These are phyloP conservation scores for Trichoderma afroharzianum DNA, from an alignment of 2,329 filamentous ascomycete genomes.

Conservation along the genomic window DNA sequence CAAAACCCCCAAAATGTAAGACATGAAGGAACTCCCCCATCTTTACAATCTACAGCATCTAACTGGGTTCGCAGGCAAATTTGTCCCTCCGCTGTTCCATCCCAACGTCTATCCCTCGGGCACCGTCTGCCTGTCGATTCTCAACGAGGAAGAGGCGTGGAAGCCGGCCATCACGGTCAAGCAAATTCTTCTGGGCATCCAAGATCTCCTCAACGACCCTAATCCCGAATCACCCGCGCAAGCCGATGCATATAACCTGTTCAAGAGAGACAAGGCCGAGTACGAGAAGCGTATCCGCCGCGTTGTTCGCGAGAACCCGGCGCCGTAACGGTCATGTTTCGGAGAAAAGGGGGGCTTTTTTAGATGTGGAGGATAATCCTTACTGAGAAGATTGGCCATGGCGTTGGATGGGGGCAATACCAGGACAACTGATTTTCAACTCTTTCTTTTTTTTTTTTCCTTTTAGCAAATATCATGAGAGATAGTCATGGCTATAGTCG, in stretches of 20 bases:
- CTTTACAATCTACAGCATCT: not conserved
- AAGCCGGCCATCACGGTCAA: conserved; percentile 98
- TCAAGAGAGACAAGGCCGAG: conserved; percentile 80
- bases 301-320: conserved; percentile 85
- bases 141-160: conserved; percentile 99
- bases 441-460: not conserved
- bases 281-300: conserved; percentile 87
- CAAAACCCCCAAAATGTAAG: conserved; percentile 97
- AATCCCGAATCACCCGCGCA: conserved; percentile 97
- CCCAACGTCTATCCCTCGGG: conserved; percentile 98
- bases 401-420: conserved; percentile 31
- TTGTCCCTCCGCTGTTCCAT: conserved; percentile 91
- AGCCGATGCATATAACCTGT: conserved; percentile 95
- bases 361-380: conserved; percentile 4
- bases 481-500: not conserved
- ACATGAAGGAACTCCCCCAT: conserved; percentile 19
- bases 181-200: conserved; percentile 92
- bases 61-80: conserved; percentile 67
- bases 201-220: conserved; percentile 91
- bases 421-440: conserved; percentile 25
- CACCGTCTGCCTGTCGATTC: conserved; percentile 92
- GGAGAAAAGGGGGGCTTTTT: not conserved
- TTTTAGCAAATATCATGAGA: not conserved
- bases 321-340: conserved; percentile 47
- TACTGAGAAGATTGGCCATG: conserved; percentile 23